Base-by-base conservation (phyloP, 352 stramenopile species). In the Aphanomyces euteiches region DNA sequence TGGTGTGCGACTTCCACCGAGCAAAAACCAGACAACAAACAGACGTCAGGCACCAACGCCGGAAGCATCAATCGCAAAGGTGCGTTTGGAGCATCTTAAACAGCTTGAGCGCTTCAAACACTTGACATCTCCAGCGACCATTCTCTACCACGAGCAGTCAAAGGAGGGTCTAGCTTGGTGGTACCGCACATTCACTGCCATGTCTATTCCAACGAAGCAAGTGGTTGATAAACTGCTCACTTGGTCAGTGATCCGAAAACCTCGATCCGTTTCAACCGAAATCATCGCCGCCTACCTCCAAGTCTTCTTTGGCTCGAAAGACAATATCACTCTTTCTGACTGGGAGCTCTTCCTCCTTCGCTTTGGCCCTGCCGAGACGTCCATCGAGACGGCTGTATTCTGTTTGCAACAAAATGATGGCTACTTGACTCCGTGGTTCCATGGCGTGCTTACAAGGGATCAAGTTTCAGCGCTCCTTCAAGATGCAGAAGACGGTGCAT, bases 281-380 rank as follows among this genome's bases (percentile, higher is more conserved):
- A 50, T 12, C 17, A n/a, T 50, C 43, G 10, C 17, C 17, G 10
- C 17, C 10, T 12, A 50, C 43, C 1, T 50, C 17, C 43, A 28
- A 28, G 28, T 50, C 43, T 50, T 12, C 43, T 50, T 50, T 50
- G 43, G 43, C 10, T 12, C 43, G 10, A 50, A 50, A n/a, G 43
- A 50, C 43, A n/a, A 12, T 12, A 50, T 50, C 43, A n/a, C 43
- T 12, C 17, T 50, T 12, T 12, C 43, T n/a, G 43, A 50, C 10
- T 50, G 43, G 43, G 43, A 50, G 43, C 43, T 50, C 43, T 50
- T 50, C 43, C 17, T 50, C 10, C 43, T 50, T 50, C 43, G 43
- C 10, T 50, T 50, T 50, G 43, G 43, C 2, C 43, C 43, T 12
- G 10, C 17, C 17, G 43, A n/a, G 10, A 50, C 43, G 43, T 12